phyloP scores from a whole-genome alignment of 2,329 filamentous ascomycete species.

The Fusarium clavum region DNA sequence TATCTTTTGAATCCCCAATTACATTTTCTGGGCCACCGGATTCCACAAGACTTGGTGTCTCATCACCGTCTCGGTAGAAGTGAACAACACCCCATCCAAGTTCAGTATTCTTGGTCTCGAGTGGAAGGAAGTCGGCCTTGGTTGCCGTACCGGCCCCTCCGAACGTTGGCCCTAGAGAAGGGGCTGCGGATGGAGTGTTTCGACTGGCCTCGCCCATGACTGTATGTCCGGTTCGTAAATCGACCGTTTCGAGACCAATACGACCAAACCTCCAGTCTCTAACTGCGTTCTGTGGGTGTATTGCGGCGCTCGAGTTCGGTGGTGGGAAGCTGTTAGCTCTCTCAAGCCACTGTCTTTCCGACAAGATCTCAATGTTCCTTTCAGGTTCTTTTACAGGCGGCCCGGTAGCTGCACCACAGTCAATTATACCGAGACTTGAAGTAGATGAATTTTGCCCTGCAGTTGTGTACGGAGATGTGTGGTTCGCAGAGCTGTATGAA shows the following conservation, averaged over 20 bases:
- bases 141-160: conserved; percentile 77
- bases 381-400: conserved; percentile 44
- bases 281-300: conserved; percentile 61
- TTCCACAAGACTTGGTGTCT: conserved; percentile 68
- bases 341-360: conserved; percentile 56
- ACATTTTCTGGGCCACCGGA: conserved; percentile 46
- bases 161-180: conserved; percentile 65
- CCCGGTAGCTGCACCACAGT: conserved; percentile 60
- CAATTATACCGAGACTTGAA: conserved; percentile 55
- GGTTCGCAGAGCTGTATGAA: not conserved
- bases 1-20: conserved; percentile 51
- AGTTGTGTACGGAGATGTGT: conserved; percentile 3
- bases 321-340: conserved; percentile 57
- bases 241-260: conserved; percentile 84
- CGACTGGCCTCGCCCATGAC: conserved; percentile 56
- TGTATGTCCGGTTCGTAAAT: conserved; percentile 61
- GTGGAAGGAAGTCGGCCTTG: conserved; percentile 81
- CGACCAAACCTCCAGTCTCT: conserved; percentile 84
- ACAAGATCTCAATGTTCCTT: conserved; percentile 54
- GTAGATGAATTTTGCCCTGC: conserved; percentile 18
- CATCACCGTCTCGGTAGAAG: conserved; percentile 86
- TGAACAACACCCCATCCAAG: conserved; percentile 94
- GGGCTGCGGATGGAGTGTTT: conserved; percentile 62
- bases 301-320: conserved; percentile 57
- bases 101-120: conserved; percentile 78